Conservation (phyloP, 1,284 basidiomycete genomes). For the Leccinum solheimii region DNA sequence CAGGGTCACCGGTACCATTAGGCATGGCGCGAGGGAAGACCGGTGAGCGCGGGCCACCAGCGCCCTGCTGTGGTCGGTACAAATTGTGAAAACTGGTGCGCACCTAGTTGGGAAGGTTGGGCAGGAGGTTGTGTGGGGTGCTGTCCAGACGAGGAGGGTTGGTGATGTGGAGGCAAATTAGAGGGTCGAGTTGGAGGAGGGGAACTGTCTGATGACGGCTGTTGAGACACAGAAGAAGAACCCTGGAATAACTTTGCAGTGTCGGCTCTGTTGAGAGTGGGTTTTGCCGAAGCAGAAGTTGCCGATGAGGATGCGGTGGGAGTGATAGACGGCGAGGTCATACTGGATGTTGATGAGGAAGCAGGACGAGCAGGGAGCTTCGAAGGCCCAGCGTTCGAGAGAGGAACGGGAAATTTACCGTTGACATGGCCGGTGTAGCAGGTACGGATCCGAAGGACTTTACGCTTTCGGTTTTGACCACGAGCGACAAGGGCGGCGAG, state of each 20-base stretch:
- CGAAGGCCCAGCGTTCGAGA: conserved; percentile 29
- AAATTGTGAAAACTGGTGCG: conserved; percentile 47
- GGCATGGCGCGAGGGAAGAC: conserved; percentile 59
- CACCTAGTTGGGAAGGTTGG: conserved; percentile 46
- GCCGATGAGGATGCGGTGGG: conserved; percentile 28
- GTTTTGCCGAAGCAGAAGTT: conserved; percentile 39
- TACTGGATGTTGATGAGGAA: conserved; percentile 35
- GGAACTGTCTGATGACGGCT: conserved; percentile 35
- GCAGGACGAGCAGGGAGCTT: conserved; percentile 34
- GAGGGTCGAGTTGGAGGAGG: conserved; percentile 45
- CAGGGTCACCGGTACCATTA: conserved; percentile 60
- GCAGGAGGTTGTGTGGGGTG: conserved; percentile 43
- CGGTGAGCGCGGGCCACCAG: conserved; percentile 61
- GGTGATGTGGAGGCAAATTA: conserved; percentile 47
- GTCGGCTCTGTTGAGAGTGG: conserved; percentile 49
- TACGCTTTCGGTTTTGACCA: conserved; percentile 68
- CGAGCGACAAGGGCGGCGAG: conserved; percentile 50
- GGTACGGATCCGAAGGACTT: conserved; percentile 78
- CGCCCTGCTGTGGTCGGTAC: conserved; percentile 46
- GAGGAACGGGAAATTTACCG: conserved; percentile 46
- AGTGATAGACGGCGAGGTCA: conserved; percentile 33
- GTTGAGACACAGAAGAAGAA: conserved; percentile 32
- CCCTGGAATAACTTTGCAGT: conserved; percentile 70
- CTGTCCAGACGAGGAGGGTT: conserved; percentile 33
- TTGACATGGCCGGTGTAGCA: conserved; percentile 44